Evolutionary conservation across 1,284 basidiomycete species (phyloP).

Genomic region (Pyrrhoderma noxium): DNA sequence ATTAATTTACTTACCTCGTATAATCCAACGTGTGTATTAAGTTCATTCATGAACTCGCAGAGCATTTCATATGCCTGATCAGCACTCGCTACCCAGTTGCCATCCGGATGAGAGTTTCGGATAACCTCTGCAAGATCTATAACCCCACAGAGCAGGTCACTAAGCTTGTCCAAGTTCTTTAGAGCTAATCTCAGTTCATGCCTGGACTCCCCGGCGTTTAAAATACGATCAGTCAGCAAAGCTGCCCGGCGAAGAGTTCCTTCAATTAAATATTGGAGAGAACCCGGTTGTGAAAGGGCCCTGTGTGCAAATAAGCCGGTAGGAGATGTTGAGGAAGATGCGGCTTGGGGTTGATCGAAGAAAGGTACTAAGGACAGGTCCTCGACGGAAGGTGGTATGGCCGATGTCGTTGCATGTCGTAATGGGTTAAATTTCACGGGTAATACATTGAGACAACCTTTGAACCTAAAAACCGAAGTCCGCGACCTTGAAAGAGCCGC

Average conservation of each 20-base stretch:
- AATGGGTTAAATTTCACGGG: not conserved
- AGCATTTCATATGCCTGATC: slow-evolving; percentile 87
- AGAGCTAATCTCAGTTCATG: slow-evolving; percentile 76
- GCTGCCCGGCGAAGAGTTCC: slow-evolving; percentile 69
- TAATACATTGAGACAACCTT: slow-evolving; percentile 33
- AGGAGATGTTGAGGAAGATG: slow-evolving; percentile 33
- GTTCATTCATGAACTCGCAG: slow-evolving; percentile 95
- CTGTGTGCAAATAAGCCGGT: slow-evolving; percentile 72
- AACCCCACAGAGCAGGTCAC: slow-evolving; percentile 91
- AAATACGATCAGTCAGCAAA: slow-evolving; percentile 66
- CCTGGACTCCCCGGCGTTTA: slow-evolving; percentile 55
- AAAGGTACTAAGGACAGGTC: slow-evolving; percentile 59
- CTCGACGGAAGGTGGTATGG: slow-evolving; percentile 51
- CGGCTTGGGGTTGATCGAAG: slow-evolving; percentile 56
- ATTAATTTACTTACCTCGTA: slow-evolving; percentile 62
- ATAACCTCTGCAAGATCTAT: slow-evolving; percentile 95
- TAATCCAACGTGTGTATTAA: slow-evolving; percentile 92
- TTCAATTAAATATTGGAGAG: slow-evolving; percentile 57
- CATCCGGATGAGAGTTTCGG: slow-evolving; percentile 88
- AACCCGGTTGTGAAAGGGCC: slow-evolving; percentile 50
- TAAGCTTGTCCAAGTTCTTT: slow-evolving; percentile 92
- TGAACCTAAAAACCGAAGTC: slow-evolving; percentile 32
- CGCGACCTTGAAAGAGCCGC: slow-evolving; percentile 33
- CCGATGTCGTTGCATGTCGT: slow-evolving; percentile 29
- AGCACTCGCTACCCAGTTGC: slow-evolving; percentile 74